phyloP scores from a whole-genome alignment of 1,284 basidiomycete species.

The Rhodotorula sp. region DNA sequence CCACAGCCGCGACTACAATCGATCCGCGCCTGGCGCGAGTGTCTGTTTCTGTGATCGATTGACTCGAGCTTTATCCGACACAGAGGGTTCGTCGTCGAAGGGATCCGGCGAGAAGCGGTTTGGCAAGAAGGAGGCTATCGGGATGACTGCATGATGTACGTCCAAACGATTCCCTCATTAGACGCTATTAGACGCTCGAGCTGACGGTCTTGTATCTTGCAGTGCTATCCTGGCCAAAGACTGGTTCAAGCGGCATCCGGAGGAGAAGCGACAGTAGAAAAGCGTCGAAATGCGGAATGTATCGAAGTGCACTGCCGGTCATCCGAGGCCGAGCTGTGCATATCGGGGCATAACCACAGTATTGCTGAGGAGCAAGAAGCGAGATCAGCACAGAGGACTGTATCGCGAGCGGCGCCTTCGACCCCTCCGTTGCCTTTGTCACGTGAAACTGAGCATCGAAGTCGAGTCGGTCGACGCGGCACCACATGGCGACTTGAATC shows the following conservation, averaged over 20 bases:
- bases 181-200: too few relatives aligned
- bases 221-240: background rate
- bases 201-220: background rate
- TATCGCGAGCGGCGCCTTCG: too few relatives aligned
- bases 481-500: too few relatives aligned
- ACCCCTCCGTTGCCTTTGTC: background rate
- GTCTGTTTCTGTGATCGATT: background rate
- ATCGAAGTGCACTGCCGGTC: too few relatives aligned
- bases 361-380: too few relatives aligned
- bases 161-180: too few relatives aligned
- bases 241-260: background rate
- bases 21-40: too few relatives aligned
- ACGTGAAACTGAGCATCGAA: background rate
- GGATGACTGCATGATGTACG: background rate
- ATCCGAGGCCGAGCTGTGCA: too few relatives aligned
- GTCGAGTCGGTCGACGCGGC: background rate
- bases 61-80: background rate
- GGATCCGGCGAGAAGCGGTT: background rate
- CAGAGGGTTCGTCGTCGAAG: slow-evolving; percentile 9
- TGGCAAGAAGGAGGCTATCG: background rate
- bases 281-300: too few relatives aligned
- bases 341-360: too few relatives aligned
- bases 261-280: background rate
- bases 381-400: too few relatives aligned
- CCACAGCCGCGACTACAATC: too few relatives aligned